Conservation (phyloP, 495 filamentous ascomycete species). For the Lichenothelia convexa region DNA sequence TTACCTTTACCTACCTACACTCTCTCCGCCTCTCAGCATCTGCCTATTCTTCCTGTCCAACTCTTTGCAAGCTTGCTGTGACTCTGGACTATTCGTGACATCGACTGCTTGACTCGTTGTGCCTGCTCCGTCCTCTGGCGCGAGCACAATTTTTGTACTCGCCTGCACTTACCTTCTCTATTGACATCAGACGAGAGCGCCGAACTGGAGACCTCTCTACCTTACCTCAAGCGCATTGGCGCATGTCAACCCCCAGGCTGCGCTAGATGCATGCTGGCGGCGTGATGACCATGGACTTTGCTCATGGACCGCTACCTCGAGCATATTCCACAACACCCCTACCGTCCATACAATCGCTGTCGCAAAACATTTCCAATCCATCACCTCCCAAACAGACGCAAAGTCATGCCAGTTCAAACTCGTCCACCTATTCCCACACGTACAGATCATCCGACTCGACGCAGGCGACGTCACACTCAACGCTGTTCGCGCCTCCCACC, state of each 20-base stretch:
- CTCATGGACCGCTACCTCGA: conserved; percentile 14
- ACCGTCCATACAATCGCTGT: conserved; percentile 10
- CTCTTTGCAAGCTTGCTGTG: too few species aligned
- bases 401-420: conserved; percentile 16
- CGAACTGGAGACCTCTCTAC: too few species aligned
- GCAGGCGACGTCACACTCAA: conserved; percentile 17
- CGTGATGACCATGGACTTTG: conserved; percentile 14
- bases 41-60: too few species aligned
- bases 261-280: not conserved
- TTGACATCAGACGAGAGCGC: too few species aligned
- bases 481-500: conserved; percentile 21
- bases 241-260: not conserved
- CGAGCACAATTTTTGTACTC: too few species aligned
- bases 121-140: too few species aligned
- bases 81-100: too few species aligned
- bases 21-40: too few species aligned
- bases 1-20: too few species aligned
- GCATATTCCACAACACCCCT: conserved; percentile 11
- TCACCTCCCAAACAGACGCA: conserved; percentile 12
- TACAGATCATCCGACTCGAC: conserved; percentile 21
- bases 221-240: not conserved
- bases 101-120: too few species aligned
- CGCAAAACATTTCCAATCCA: conserved; percentile 9
- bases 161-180: too few species aligned
- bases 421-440: conserved; percentile 20